These are phyloP conservation scores for Akanthomyces uredinophilus DNA, from an alignment of 2,329 filamentous ascomycete genomes.

Conservation along the genomic window DNA sequence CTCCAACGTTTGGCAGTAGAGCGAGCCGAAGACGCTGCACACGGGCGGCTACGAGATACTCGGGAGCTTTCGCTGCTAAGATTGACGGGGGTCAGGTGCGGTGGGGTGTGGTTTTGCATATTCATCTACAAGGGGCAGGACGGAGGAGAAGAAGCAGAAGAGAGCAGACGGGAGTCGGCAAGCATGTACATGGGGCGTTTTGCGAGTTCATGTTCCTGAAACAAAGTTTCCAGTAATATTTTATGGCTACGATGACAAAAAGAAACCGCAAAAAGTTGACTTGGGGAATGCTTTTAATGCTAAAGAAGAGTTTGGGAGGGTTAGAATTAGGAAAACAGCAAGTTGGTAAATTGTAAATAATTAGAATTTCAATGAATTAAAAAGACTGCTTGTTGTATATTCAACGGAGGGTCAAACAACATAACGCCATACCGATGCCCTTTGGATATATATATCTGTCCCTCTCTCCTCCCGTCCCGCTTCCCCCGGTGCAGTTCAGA, in stretches of 20 bases:
- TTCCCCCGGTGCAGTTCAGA: neutral
- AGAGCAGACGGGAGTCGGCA: constrained; percentile 7
- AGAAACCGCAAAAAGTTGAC: neutral
- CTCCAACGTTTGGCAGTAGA: constrained; percentile 87
- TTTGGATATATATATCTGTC: neutral
- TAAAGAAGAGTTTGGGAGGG: neutral
- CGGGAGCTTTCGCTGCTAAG: too few relatives aligned
- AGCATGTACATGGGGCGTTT: constrained; percentile 14
- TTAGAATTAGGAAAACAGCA: neutral
- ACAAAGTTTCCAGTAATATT: constrained; percentile 7
- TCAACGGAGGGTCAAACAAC: neutral
- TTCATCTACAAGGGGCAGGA: neutral
- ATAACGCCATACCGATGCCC: constrained; percentile 11
- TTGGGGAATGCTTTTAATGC: neutral
- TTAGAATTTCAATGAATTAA: neutral
- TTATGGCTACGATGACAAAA: neutral
- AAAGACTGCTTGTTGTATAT: neutral
- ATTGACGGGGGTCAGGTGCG: too few relatives aligned
- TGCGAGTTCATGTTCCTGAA: neutral
- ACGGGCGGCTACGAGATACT: neutral
- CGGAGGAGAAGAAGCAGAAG: neutral
- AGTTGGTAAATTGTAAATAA: neutral
- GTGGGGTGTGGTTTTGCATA: neutral
- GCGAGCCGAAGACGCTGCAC: neutral
- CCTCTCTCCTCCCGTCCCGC: neutral